A percentile compares a stretch with the other conserved stretches of the same genome.
Evolutionary conservation across 1,284 basidiomycete species (phyloP).

Genomic region (Microbotryum saponariae): DNA sequence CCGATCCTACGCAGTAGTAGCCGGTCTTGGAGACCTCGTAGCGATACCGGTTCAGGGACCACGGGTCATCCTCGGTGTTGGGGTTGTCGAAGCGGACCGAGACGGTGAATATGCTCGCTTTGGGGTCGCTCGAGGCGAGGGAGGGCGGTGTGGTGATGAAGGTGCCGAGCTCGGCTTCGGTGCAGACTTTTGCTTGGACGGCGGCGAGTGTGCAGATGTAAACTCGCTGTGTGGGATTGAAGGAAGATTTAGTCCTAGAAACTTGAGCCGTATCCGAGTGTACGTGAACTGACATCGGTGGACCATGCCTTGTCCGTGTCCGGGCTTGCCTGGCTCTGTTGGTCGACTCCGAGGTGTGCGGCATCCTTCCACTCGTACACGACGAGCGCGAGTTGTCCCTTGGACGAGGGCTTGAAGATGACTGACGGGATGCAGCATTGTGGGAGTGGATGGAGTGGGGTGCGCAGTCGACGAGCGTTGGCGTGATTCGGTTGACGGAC

Average conservation of each 20-base stretch:
- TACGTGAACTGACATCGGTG: conserved; percentile 36
- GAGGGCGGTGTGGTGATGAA: conserved; percentile 62
- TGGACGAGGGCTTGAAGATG: conserved; percentile 64
- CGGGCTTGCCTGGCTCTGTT: conserved; percentile 11
- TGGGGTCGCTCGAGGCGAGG: conserved; percentile 55
- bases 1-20: conserved; percentile 86
- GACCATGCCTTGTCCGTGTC: conserved; percentile 38
- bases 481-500: neutral
- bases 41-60: conserved; percentile 18
- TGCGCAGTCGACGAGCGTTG: conserved; percentile 14
- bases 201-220: conserved; percentile 81
- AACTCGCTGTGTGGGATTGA: conserved; percentile 58
- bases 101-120: conserved; percentile 49
- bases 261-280: neutral
- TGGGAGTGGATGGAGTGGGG: neutral
- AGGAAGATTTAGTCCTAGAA: neutral
- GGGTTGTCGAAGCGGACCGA: conserved; percentile 40
- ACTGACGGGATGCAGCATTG: conserved; percentile 48
- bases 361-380: conserved; percentile 93
- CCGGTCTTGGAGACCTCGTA: conserved; percentile 82
- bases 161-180: conserved; percentile 59
- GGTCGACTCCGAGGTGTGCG: conserved; percentile 64
- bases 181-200: conserved; percentile 62
- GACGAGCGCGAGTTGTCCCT: conserved; percentile 86
- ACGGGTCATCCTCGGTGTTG: conserved; percentile 28